Conservation (phyloP, 495 filamentous ascomycete genomes). For the Xylaria intraflava region DNA sequence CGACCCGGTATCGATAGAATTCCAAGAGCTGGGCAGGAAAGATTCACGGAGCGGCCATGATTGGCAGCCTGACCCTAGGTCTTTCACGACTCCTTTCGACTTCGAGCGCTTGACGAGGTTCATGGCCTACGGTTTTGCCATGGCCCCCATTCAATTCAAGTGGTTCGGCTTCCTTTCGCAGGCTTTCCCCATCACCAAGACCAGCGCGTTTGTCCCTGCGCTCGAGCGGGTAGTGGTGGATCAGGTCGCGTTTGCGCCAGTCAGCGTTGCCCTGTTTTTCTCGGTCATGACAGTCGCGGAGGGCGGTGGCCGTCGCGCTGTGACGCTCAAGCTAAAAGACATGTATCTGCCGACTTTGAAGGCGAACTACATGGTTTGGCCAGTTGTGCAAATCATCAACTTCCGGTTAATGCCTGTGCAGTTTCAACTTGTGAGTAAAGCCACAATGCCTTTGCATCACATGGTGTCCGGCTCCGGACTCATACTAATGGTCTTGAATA, state of each 20-base stretch:
- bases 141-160: slow-evolving; percentile 93
- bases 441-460: not conserved
- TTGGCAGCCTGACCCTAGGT: slow-evolving; percentile 55
- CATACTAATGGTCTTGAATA: slow-evolving; percentile 29
- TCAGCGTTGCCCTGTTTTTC: slow-evolving; percentile 86
- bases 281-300: slow-evolving; percentile 95
- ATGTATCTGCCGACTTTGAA: slow-evolving; percentile 92
- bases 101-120: slow-evolving; percentile 90
- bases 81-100: slow-evolving; percentile 78
- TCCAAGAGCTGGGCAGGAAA: slow-evolving; percentile 82
- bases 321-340: slow-evolving; percentile 80
- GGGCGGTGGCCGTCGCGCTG: slow-evolving; percentile 75
- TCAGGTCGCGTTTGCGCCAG: slow-evolving; percentile 91
- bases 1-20: slow-evolving; percentile 77
- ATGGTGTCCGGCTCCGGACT: slow-evolving; percentile 2
- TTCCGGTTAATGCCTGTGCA: slow-evolving; percentile 92
- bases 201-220: slow-evolving; percentile 62
- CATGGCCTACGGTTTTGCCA: slow-evolving; percentile 92
- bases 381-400: slow-evolving; percentile 92
- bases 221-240: slow-evolving; percentile 88
- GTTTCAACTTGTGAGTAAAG: slow-evolving; percentile 81
- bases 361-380: slow-evolving; percentile 96
- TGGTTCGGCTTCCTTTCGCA: slow-evolving; percentile 89
- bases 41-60: slow-evolving; percentile 62
- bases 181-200: slow-evolving; percentile 78